A percentile compares a stretch with the other conserved stretches of the same genome.
Conservation (phyloP, 1,139 yeast species). For the Geotrichum klebahnii region DNA sequence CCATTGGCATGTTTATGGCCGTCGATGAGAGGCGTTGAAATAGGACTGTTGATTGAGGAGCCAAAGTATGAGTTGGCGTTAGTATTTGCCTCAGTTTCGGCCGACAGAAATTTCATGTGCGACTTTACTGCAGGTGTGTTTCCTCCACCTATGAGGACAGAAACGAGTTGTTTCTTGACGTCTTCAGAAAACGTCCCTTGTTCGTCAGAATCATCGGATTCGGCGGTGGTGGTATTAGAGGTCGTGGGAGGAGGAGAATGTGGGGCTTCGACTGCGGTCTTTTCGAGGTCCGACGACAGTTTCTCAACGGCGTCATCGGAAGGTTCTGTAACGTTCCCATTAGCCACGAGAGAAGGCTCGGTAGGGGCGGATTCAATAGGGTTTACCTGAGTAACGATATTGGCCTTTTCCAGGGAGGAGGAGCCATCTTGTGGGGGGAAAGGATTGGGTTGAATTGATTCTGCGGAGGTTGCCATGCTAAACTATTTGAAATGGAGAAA, state of each 20-base stretch:
- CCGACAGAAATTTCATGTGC: constrained; percentile 17
- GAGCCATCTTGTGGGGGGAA: too few species aligned
- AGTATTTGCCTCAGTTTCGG: constrained; percentile 20
- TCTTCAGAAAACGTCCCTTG: constrained; percentile 3
- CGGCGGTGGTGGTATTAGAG: background rate
- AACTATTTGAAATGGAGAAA: too few species aligned
- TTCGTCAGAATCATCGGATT: background rate
- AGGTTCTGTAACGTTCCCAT: too few species aligned
- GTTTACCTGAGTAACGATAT: too few species aligned
- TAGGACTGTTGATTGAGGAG: constrained; percentile 5
- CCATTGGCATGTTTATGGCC: background rate
- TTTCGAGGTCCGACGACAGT: too few species aligned
- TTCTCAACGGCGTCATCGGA: too few species aligned
- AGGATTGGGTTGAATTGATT: too few species aligned
- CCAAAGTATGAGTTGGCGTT: constrained; percentile 21
- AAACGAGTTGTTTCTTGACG: background rate
- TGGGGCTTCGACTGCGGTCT: too few species aligned
- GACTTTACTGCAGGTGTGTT: constrained; percentile 5
- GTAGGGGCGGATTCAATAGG: too few species aligned
- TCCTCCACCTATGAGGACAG: background rate
- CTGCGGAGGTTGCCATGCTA: too few species aligned
- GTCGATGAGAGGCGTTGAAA: background rate
- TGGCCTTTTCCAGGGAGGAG: too few species aligned
- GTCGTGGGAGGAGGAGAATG: constrained; percentile 3
- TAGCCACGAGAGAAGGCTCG: too few species aligned